Base-by-base conservation (phyloP, 257 asterid genomes). In the Thymus mandschuricus region DNA sequence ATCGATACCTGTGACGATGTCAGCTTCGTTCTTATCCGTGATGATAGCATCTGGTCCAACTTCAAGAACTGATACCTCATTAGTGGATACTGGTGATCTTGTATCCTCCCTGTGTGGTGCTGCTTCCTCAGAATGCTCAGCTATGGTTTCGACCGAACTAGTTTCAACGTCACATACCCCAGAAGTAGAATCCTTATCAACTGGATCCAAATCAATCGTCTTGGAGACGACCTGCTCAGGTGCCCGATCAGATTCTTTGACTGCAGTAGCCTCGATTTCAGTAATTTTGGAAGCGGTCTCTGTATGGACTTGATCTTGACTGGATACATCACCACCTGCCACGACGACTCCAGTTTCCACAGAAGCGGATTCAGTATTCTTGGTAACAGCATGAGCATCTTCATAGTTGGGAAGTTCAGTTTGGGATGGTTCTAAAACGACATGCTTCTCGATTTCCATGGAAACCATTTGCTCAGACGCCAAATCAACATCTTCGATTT, bases 101-200 rank as follows among this genome's bases (percentile, higher is more conserved):
- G 82, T 30, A 68, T 61, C 74, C 6, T 61, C 74, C 6, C 67
- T 56, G 15, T 56, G 70, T 58, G 44, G 48, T 21, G 21, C 50
- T 15, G 48, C 66, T 59, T 58, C 43, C 64, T 75, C 60, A 27
- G 75, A 59, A 58, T 62, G 58, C 65, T 64, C 76, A 8, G 57
- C n/a, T 31, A 63, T 51, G 35, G 60, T 57, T 68, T 70, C 76
- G 29, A 50, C 12, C n/a, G 60, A 76, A 67, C 59, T 61, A 65
- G 74, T 85, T 78, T 83, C 83, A 35, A 66, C 10, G 35, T 80
- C 83, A 46, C 72, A 69, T 81, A 69, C 73, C 40, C 31, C 75
- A 43, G 71, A 59, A 51, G 56, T 2, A 38, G 56, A 9, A 56
- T 66, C 68, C 44, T 8, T 34, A 46, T 63, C 64, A 27, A 62